Evolutionary conservation across 305 asterid genomes (phyloP), one percentile per base, ranked within the genome.

Genomic region (Ruellia speciosa): DNA sequence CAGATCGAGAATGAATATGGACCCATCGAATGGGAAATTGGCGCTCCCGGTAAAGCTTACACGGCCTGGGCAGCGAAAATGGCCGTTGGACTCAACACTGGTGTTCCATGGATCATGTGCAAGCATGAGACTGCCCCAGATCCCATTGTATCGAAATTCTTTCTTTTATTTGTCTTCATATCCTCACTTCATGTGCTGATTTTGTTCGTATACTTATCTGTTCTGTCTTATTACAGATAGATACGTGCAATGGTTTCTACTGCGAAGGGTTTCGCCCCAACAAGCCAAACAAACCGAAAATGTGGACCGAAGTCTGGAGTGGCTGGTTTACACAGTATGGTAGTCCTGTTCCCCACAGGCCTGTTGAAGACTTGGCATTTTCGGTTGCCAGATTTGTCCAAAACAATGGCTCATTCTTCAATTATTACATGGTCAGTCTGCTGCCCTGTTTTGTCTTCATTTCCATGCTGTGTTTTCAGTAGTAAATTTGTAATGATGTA

Each of bases 241-340:
- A 70, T 64, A 70, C 96, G 2, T 89, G 96, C 73, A 89, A 89
- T 14, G 97, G 97, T 58, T 82, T 88, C 77, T 87, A 89, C 15
- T 89, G 97, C 39, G 87, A 81, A 59, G 80, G 78, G 61, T 68
- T 84, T 64, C 57, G 24, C 13, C 88, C 97, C 5, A 88, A 79
- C 64, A 86, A 77, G 28, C 81, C 83, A 4, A 56, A 75, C 20
- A 89, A 86, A 63, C 97, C 97, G 7, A 82, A 81, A 20, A 75
- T 89, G 77, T 89, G 84, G 80, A 86, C 97, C 14, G 97, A 89
- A 72, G 83, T 67, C 46, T 89, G 94, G 95, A 82, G 82, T 6
- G 96, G 95, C 68, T 87, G 94, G 98, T 90, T 74, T 18, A 83
- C 94, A 15, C 71, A 80, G 47, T 90, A 45, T 63, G 98, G 96